Evolutionary conservation across 2,329 filamentous ascomycete species (phyloP).

Genomic region (Allantophomopsis cytisporea): DNA sequence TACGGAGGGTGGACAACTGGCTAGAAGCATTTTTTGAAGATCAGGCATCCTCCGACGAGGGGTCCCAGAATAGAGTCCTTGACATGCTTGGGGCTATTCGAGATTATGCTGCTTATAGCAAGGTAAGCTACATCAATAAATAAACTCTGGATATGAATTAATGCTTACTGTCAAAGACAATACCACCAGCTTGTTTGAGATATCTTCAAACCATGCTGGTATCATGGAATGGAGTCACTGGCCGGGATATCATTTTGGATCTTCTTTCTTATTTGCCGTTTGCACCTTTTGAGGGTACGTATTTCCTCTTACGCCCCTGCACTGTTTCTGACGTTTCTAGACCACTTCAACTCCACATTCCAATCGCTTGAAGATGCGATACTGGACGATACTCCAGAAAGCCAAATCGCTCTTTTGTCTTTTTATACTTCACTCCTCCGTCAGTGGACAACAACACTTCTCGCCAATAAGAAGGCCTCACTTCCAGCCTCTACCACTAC

Average conservation of each 20-base stretch:
- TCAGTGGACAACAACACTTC: constrained; percentile 37
- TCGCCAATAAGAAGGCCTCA: constrained; percentile 17
- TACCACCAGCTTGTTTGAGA: constrained; percentile 24
- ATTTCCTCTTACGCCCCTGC: neutral
- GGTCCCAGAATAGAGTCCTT: constrained; percentile 30
- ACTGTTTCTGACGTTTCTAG: constrained; percentile 20
- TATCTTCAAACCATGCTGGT: constrained; percentile 39
- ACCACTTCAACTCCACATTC: constrained; percentile 34
- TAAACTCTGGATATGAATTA: neutral
- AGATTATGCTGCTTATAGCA: constrained; percentile 40
- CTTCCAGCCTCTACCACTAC: constrained; percentile 15
- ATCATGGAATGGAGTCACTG: constrained; percentile 47
- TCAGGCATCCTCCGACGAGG: constrained; percentile 33
- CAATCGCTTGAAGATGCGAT: constrained; percentile 35
- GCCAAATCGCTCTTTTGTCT: constrained; percentile 44
- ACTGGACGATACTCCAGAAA: constrained; percentile 31
- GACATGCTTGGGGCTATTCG: constrained; percentile 41
- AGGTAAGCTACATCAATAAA: constrained; percentile 28
- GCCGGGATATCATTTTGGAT: constrained; percentile 38
- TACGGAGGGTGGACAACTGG: constrained; percentile 44
- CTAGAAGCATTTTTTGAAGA: constrained; percentile 41
- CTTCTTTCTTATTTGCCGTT: constrained; percentile 43
- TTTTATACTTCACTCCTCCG: constrained; percentile 57
- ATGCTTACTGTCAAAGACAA: constrained; percentile 13
- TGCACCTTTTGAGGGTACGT: constrained; percentile 37